Evolutionary conservation across 1,284 basidiomycete species (phyloP).

Genomic region (Malassezia brasiliensis): DNA sequence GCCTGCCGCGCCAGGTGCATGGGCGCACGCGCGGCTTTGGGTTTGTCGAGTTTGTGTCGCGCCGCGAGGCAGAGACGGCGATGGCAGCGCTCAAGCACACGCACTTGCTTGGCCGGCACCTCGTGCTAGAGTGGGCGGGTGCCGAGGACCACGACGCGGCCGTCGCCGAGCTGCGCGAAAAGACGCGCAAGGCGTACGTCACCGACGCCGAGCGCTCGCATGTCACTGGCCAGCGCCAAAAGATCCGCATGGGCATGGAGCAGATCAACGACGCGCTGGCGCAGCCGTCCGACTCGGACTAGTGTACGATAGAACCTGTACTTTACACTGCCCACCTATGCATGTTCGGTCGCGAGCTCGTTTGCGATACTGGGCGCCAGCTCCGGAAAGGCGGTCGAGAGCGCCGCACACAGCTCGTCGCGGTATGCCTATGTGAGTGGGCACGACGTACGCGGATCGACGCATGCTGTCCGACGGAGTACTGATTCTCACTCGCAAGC

Average conservation of each 20-base stretch:
- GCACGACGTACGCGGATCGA: conserved; percentile 17
- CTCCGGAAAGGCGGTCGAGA: conserved; percentile 12
- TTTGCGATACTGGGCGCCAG: conserved; percentile 3
- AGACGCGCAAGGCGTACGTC: conserved; percentile 20
- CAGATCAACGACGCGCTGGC: conserved; percentile 11
- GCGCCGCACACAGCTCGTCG: conserved; percentile 7
- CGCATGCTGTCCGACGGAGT: conserved; percentile 34
- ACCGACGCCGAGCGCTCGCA: conserved; percentile 8
- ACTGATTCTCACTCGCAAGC: conserved; percentile 44
- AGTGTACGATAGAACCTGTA: conserved; percentile 9
- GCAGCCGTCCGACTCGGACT: conserved; percentile 7
- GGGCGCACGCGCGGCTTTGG: conserved; percentile 67
- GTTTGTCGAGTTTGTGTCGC: conserved; percentile 63
- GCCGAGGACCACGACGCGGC: conserved; percentile 53
- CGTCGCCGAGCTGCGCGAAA: conserved; percentile 28
- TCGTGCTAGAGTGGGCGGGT: conserved; percentile 87
- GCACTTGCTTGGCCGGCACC: conserved; percentile 85
- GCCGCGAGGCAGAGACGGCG: conserved; percentile 35
- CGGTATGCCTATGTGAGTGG: conserved; percentile 3
- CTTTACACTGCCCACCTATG: neutral
- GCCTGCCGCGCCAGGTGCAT: conserved; percentile 63
- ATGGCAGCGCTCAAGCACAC: conserved; percentile 63
- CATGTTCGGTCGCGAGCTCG: too few species aligned
- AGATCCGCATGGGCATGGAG: conserved; percentile 13
- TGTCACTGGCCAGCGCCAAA: conserved; percentile 12